Conservation (phyloP, 1,284 basidiomycete species). For the Apiotrichum porosum region DNA sequence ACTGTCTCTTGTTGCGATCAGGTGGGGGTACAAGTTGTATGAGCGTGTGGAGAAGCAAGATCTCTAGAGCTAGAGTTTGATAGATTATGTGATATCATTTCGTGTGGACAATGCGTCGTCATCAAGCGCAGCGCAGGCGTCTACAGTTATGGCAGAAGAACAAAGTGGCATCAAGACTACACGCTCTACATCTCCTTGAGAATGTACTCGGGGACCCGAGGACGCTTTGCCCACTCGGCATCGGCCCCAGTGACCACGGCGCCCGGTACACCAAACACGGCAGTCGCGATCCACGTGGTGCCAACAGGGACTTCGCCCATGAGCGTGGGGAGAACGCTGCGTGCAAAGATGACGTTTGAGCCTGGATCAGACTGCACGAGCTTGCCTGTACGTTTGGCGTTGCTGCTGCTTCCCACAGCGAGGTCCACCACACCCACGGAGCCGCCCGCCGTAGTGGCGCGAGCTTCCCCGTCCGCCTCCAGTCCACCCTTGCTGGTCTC, state of each 20-base stretch:
- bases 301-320: conserved; percentile 53
- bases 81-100: no score
- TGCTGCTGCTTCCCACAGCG: conserved; percentile 33
- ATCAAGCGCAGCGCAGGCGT: no score
- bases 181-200: conserved; percentile 2
- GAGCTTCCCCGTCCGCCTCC: conserved; percentile 44
- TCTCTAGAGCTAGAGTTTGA: background rate
- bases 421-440: conserved; percentile 59
- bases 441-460: conserved; percentile 60
- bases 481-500: conserved; percentile 36
- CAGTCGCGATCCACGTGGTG: conserved; percentile 61
- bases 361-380: conserved; percentile 68
- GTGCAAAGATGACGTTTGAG: conserved; percentile 63
- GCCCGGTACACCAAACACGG: conserved; percentile 61
- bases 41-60: background rate
- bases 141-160: background rate
- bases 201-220: conserved; percentile 30
- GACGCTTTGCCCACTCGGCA: conserved; percentile 34
- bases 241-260: conserved; percentile 24
- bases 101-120: no score
- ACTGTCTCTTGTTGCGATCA: conserved; percentile 4
- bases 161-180: no score
- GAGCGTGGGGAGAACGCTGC: conserved; percentile 64
- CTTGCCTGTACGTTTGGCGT: conserved; percentile 39
- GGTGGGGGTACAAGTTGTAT: background rate